Evolutionary conservation across 495 filamentous ascomycete genomes (phyloP).

Genomic region (Collariella sp.): DNA sequence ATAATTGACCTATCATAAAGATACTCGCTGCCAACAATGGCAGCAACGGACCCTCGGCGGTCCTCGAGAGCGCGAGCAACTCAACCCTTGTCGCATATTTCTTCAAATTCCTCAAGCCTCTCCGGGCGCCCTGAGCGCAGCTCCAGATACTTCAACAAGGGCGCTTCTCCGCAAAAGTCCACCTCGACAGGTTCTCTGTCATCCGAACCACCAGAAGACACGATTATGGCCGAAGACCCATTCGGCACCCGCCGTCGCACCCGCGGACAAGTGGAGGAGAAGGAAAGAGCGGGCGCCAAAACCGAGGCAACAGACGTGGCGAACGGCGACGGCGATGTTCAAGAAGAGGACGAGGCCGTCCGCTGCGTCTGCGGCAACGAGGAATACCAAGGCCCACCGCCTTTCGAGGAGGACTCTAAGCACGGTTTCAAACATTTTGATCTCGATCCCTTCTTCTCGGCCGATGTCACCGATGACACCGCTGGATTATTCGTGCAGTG

Average conservation of each 20-base stretch:
- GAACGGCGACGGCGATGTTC: slow-evolving; percentile 53
- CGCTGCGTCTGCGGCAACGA: slow-evolving; percentile 90
- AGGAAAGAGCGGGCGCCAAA: slow-evolving; percentile 43
- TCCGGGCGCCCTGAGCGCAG: slow-evolving; percentile 58
- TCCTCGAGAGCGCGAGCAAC: slow-evolving; percentile 83
- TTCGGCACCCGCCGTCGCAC: slow-evolving; percentile 52
- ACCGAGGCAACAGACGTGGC: slow-evolving; percentile 43
- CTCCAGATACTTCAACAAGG: slow-evolving; percentile 63
- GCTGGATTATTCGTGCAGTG: slow-evolving; percentile 97
- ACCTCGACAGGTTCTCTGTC: slow-evolving; percentile 60
- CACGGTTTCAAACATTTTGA: slow-evolving; percentile 42
- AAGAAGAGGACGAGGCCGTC: slow-evolving; percentile 88
- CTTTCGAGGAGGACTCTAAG: slow-evolving; percentile 52
- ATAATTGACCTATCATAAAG: slow-evolving; percentile 18
- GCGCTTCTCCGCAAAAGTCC: slow-evolving; percentile 62
- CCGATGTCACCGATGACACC: slow-evolving; percentile 70
- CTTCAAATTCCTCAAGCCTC: slow-evolving; percentile 63
- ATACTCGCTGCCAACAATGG: slow-evolving; percentile 38
- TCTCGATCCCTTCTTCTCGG: slow-evolving; percentile 50
- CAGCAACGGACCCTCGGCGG: slow-evolving; percentile 65
- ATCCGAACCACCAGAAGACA: slow-evolving; percentile 75
- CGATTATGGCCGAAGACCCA: slow-evolving; percentile 48
- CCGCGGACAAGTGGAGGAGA: slow-evolving; percentile 55
- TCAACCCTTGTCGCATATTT: slow-evolving; percentile 69
- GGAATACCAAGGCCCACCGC: slow-evolving; percentile 87